Evolutionary conservation across 75 land plant species (phyloP).

Genomic region (Cryptomeria japonica): DNA sequence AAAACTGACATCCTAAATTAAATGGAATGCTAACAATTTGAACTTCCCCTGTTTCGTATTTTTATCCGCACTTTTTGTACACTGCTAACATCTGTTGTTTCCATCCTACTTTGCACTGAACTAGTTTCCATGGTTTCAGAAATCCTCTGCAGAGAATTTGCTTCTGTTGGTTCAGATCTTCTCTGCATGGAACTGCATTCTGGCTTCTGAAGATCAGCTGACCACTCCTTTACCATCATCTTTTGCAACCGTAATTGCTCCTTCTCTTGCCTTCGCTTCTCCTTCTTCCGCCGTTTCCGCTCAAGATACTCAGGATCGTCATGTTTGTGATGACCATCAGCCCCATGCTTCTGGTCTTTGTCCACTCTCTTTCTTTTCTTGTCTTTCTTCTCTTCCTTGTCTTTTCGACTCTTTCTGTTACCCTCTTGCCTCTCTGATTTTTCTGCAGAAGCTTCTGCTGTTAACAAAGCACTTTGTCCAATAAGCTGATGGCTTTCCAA

Average conservation of each 20-base stretch:
- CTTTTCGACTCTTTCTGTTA: conserved; percentile 16
- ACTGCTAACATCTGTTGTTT: conserved; percentile 7
- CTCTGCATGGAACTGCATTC: conserved; percentile 7
- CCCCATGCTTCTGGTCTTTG: conserved; percentile 18
- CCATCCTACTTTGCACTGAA: conserved; percentile 10
- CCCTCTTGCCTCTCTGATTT: conserved; percentile 15
- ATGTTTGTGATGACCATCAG: conserved; percentile 24
- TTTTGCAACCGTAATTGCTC: conserved; percentile 1
- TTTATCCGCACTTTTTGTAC: conserved; percentile 4
- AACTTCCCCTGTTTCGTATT: conserved; percentile 8
- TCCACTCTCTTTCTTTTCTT: conserved; percentile 47
- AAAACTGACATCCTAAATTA: neutral
- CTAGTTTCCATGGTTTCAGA: conserved; percentile 12
- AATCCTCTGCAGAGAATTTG: conserved; percentile 11
- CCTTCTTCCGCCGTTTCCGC: conserved; percentile 57
- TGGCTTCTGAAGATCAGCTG: conserved; percentile 9
- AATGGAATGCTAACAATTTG: neutral
- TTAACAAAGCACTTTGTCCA: neutral
- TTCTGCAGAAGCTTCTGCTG: conserved; percentile 14
- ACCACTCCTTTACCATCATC: neutral
- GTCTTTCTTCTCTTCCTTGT: conserved; percentile 37
- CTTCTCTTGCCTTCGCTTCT: conserved; percentile 33
- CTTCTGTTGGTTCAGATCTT: conserved; percentile 12
- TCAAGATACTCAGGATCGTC: conserved; percentile 80
- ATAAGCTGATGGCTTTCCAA: neutral